phyloP scores from a whole-genome alignment of 31 red algal genomes.

The Odonthalia washingtoniensis region DNA sequence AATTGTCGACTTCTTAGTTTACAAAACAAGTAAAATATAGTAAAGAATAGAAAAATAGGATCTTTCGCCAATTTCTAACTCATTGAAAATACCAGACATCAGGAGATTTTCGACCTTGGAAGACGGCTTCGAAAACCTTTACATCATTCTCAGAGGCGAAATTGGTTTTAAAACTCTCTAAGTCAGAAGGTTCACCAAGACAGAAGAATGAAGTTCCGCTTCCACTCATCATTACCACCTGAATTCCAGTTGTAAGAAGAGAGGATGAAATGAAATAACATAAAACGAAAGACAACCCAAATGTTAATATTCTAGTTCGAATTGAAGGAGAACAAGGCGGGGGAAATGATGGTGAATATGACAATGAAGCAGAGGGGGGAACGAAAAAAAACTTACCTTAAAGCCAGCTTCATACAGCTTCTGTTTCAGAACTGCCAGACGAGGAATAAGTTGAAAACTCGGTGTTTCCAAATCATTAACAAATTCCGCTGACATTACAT shows the following conservation, averaged over 20 bases:
- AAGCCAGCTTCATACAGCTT: slow-evolving; percentile 80
- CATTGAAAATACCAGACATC: slow-evolving; percentile 75
- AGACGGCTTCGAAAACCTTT: slow-evolving; percentile 57
- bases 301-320: not conserved
- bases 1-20: too few species aligned
- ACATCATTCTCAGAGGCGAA: slow-evolving; percentile 62
- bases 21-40: too few species aligned
- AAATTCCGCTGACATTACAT: slow-evolving; percentile 64
- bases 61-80: not conserved
- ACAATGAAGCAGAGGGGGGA: slow-evolving; percentile 57
- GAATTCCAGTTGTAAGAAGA: not conserved
- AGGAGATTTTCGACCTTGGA: slow-evolving; percentile 54
- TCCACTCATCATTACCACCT: slow-evolving; percentile 96
- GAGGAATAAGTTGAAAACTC: slow-evolving; percentile 79
- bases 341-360: slow-evolving; percentile 12
- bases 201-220: slow-evolving; percentile 96
- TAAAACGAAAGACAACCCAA: too few species aligned
- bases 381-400: slow-evolving; percentile 78
- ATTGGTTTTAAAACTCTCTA: slow-evolving; percentile 42
- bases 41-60: too few species aligned
- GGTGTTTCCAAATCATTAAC: slow-evolving; percentile 96
- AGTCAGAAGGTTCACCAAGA: slow-evolving; percentile 66
- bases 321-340: not conserved
- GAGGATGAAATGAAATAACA: not conserved
- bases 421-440: slow-evolving; percentile 74